These are phyloP conservation scores for Musa itinerans DNA, from an alignment of 176 grass and related monocot species.

Conservation along the genomic window DNA sequence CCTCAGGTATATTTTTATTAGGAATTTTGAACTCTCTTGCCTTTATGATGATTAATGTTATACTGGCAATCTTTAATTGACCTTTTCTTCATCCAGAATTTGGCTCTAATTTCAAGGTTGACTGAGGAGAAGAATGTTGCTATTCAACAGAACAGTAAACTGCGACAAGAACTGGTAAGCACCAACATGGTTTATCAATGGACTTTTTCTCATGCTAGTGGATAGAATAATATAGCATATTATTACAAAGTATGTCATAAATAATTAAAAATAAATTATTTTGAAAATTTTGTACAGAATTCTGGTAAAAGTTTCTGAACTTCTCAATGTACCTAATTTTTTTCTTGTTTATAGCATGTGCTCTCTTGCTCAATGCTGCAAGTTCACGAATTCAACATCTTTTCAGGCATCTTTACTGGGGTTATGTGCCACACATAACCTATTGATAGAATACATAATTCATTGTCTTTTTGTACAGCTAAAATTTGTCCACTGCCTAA, in stretches of 20 bases:
- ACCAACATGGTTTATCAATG: neutral
- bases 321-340: neutral
- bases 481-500: neutral
- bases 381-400: neutral
- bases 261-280: no score
- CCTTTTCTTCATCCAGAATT: slow-evolving; percentile 4
- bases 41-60: neutral
- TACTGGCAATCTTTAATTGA: neutral
- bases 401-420: neutral
- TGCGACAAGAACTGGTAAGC: slow-evolving; percentile 18
- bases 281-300: no score
- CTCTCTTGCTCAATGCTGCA: neutral
- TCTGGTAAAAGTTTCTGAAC: no score
- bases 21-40: neutral
- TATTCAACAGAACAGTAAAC: slow-evolving; percentile 11
- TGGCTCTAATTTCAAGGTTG: slow-evolving; percentile 3
- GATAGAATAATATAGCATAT: no score
- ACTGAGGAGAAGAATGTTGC: slow-evolving; percentile 16
- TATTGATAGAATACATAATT: neutral
- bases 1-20: neutral
- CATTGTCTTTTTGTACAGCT: neutral
- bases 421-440: neutral
- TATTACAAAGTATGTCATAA: no score
- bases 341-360: neutral
- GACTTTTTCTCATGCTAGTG: neutral